Conservation (phyloP, 495 filamentous ascomycete species). For the Trichoderma parareesei region DNA sequence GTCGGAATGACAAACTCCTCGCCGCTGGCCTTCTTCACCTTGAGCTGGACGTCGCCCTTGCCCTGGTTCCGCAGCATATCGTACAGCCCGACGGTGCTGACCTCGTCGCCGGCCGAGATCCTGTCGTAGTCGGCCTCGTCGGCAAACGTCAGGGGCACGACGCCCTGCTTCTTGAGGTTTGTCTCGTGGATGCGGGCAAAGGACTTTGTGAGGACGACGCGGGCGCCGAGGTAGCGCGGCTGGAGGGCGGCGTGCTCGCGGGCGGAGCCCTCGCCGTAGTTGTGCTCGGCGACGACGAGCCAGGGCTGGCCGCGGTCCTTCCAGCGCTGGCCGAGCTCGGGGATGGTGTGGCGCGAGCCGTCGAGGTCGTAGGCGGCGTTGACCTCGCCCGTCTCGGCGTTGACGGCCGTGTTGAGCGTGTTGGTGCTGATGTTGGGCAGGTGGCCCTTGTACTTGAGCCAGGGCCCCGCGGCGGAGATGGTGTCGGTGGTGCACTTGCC, state of each 20-base stretch:
- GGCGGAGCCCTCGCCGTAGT: slow-evolving; percentile 95
- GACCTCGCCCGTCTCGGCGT: slow-evolving; percentile 83
- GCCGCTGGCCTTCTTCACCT: slow-evolving; percentile 56
- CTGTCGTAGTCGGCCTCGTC: slow-evolving; percentile 80
- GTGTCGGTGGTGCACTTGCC: slow-evolving; percentile 98
- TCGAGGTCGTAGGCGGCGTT: slow-evolving; percentile 83
- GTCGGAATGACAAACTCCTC: slow-evolving; percentile 52
- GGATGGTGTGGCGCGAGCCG: slow-evolving; percentile 60
- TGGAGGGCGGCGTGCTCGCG: slow-evolving; percentile 96
- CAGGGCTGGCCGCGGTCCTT: slow-evolving; percentile 61
- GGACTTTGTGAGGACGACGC: slow-evolving; percentile 79
- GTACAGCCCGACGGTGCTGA: slow-evolving; percentile 71
- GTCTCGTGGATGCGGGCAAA: slow-evolving; percentile 98
- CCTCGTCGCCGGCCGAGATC: slow-evolving; percentile 72
- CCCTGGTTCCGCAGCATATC: slow-evolving; percentile 74
- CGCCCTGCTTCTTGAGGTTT: slow-evolving; percentile 97
- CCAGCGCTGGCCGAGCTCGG: slow-evolving; percentile 79
- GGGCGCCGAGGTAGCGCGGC: slow-evolving; percentile 82
- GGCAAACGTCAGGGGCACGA: slow-evolving; percentile 84
- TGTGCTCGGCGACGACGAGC: slow-evolving; percentile 93
- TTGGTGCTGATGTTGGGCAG: slow-evolving; percentile 95
- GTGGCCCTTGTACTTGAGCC: slow-evolving; percentile 99
- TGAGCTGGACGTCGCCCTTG: slow-evolving; percentile 63
- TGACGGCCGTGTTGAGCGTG: slow-evolving; percentile 89
- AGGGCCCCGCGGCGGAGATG: slow-evolving; percentile 93